Evolutionary conservation across 176 grass and related monocot species (phyloP).

Genomic region (Lolium perenne): DNA sequence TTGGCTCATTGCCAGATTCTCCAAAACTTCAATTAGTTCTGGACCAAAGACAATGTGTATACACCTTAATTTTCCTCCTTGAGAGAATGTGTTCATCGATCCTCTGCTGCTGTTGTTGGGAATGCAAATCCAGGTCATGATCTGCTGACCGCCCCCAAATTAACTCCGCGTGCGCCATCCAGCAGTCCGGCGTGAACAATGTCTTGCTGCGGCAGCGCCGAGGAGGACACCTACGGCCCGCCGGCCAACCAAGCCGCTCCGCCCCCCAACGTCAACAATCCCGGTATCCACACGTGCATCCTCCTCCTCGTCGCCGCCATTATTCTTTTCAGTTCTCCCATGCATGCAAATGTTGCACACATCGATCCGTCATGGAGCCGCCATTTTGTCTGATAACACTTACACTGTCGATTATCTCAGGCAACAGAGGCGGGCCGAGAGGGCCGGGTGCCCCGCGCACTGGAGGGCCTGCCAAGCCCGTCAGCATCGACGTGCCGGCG

Average conservation of each 20-base stretch:
- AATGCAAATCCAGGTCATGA: constrained; percentile 47
- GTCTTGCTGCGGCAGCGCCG: constrained; percentile 83
- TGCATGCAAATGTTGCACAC: neutral
- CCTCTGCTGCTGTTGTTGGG: neutral
- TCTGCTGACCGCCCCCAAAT: constrained; percentile 53
- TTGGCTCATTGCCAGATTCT: neutral
- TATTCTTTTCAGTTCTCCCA: neutral
- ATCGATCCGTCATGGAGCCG: neutral
- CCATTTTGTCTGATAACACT: neutral
- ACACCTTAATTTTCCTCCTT: neutral
- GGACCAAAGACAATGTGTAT: neutral
- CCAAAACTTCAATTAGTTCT: neutral
- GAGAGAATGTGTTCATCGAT: constrained; percentile 6
- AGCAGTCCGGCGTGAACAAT: constrained; percentile 47
- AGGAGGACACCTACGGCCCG: constrained; percentile 88
- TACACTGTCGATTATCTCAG: constrained; percentile 29
- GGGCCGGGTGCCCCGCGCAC: constrained; percentile 48
- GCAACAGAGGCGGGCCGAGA: constrained; percentile 68
- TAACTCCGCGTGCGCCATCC: constrained; percentile 36
- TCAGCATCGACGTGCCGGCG: constrained; percentile 69
- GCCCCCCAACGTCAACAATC: constrained; percentile 69
- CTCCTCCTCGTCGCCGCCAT: neutral
- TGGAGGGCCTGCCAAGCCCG: constrained; percentile 65
- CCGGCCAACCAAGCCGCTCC: constrained; percentile 75
- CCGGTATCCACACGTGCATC: constrained; percentile 45